These are phyloP conservation scores for Fremontodendron californicum DNA, from an alignment of 345 rosid genomes.

Conservation along the genomic window DNA sequence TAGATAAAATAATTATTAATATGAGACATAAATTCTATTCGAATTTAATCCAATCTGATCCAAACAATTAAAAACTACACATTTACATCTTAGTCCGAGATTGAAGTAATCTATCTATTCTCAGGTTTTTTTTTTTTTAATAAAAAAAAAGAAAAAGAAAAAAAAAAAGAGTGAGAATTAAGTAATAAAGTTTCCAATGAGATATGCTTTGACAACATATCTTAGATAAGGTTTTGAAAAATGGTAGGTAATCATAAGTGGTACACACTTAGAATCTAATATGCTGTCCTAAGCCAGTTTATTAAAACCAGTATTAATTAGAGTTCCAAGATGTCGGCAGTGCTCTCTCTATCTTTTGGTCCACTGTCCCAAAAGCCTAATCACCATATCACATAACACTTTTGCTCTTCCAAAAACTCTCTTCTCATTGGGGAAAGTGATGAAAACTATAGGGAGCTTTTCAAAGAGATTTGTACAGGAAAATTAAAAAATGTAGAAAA, in stretches of 20 bases:
- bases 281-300: constrained; percentile 23
- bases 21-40: no score
- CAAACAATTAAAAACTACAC: no score
- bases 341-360: constrained; percentile 19
- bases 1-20: no score
- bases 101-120: no score
- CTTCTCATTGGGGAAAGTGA: constrained; percentile 21
- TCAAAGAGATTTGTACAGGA: constrained; percentile 24
- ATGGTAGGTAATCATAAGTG: constrained; percentile 29
- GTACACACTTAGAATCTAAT: constrained; percentile 35
- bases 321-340: constrained; percentile 47
- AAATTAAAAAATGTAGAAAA: neutral
- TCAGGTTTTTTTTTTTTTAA: no score
- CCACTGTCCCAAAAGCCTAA: constrained; percentile 22
- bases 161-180: no score
- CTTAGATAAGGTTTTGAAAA: constrained; percentile 3
- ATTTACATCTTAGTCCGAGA: no score
- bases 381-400: constrained; percentile 3
- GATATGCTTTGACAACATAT: constrained; percentile 1
- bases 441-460: constrained; percentile 8
- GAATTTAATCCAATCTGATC: no score
- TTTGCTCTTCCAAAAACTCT: neutral
- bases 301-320: constrained; percentile 21
- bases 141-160: no score
- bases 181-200: neutral